Conservation (phyloP, 192 early-diverging fungal species). For the Phlyctochytrium arcticum region DNA sequence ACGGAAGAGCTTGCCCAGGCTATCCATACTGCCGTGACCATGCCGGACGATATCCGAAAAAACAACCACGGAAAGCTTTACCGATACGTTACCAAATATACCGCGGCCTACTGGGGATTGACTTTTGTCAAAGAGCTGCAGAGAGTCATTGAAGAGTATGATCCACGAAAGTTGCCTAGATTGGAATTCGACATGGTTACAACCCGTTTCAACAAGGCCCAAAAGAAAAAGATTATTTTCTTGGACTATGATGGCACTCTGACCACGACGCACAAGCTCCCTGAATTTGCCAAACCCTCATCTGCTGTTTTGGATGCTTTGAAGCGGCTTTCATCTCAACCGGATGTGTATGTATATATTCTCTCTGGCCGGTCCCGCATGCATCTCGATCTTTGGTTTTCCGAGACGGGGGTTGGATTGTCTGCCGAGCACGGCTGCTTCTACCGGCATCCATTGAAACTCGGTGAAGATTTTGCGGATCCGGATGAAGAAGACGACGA, state of each 20-base stretch:
- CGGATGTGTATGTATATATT: slow-evolving; percentile 92
- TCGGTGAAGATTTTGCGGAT: slow-evolving; percentile 52
- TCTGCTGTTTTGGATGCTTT: slow-evolving; percentile 66
- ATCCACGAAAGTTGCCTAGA: slow-evolving; percentile 60
- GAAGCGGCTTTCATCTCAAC: slow-evolving; percentile 62
- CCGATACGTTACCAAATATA: slow-evolving; percentile 94
- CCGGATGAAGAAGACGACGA: slow-evolving; percentile 10
- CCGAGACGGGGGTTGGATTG: slow-evolving; percentile 79
- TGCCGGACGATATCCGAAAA: slow-evolving; percentile 77
- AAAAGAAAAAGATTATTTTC: slow-evolving; percentile 69
- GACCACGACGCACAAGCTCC: slow-evolving; percentile 75
- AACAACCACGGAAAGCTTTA: slow-evolving; percentile 87
- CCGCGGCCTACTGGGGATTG: slow-evolving; percentile 94
- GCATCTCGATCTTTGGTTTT: slow-evolving; percentile 92
- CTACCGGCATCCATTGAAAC: slow-evolving; percentile 81
- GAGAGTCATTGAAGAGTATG: slow-evolving; percentile 63
- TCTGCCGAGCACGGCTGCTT: slow-evolving; percentile 98
- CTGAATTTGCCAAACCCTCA: slow-evolving; percentile 92
- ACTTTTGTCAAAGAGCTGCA: slow-evolving; percentile 88
- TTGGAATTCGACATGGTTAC: slow-evolving; percentile 53
- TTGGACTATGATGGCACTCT: slow-evolving; percentile 98
- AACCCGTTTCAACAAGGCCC: slow-evolving; percentile 49
- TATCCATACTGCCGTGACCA: slow-evolving; percentile 86
- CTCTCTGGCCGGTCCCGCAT: slow-evolving; percentile 86
- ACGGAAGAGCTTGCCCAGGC: slow-evolving; percentile 90